Percentiles rank a stretch among this genome's conserved stretches.
Conservation (phyloP, 306 rosid species). For the Castanea sativa region DNA sequence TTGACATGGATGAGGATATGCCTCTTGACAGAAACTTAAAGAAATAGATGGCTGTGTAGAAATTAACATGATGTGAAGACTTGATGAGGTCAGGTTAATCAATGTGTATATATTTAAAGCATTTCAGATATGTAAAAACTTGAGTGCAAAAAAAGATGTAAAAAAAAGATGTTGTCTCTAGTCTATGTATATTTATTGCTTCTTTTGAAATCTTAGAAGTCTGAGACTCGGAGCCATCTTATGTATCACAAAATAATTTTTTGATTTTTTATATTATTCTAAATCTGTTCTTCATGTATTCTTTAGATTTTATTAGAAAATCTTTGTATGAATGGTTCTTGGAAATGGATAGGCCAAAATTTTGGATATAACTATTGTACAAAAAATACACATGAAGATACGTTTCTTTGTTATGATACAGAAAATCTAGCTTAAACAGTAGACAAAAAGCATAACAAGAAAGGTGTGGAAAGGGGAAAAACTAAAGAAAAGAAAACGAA, state of each 20-base stretch:
- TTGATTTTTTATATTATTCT: neutral
- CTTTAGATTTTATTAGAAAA: neutral
- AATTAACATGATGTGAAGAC: neutral
- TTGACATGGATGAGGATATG: conserved; percentile 60
- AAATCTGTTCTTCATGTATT: neutral
- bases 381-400: conserved; percentile 16
- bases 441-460: conserved; percentile 23
- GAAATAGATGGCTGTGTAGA: neutral
- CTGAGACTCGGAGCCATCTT: neutral
- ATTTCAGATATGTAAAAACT: conserved; percentile 3
- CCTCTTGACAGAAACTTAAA: conserved; percentile 14
- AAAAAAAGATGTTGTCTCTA: neutral
- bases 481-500: conserved; percentile 11
- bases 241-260: neutral
- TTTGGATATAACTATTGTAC: neutral
- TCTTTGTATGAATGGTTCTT: neutral
- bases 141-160: neutral
- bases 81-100: conserved; percentile 23
- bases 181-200: neutral
- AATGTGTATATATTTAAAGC: conserved; percentile 12
- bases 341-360: neutral
- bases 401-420: conserved; percentile 16
- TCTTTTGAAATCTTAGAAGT: neutral
- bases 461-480: neutral
- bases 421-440: conserved; percentile 17